phyloP scores from a whole-genome alignment of 1,284 basidiomycete genomes.

The Trichosporon ovoides region DNA sequence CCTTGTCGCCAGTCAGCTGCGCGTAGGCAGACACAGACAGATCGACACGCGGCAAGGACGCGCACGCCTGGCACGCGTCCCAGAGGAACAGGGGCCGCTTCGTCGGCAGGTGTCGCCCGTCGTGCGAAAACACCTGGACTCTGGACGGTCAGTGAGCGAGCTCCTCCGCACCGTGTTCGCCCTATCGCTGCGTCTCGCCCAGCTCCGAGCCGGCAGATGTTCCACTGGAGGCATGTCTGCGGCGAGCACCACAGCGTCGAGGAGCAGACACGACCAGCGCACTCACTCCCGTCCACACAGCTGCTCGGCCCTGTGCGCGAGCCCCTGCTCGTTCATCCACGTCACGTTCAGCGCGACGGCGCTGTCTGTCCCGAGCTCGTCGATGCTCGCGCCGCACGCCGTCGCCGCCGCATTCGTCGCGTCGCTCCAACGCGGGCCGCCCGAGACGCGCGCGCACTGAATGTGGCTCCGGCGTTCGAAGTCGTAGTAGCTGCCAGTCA shows the following conservation, averaged over 20 bases:
- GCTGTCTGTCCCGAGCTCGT: slow-evolving; percentile 9
- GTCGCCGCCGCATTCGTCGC: slow-evolving; percentile 7
- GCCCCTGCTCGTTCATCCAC: slow-evolving; percentile 13
- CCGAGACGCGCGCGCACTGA: slow-evolving; percentile 6
- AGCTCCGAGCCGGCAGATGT: too few species aligned
- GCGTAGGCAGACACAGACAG: slow-evolving; percentile 14
- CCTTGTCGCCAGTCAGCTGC: slow-evolving; percentile 12
- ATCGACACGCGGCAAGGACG: slow-evolving; percentile 13
- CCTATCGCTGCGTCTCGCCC: too few species aligned
- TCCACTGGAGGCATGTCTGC: too few species aligned
- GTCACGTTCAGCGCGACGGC: slow-evolving; percentile 19
- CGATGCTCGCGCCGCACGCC: slow-evolving; percentile 16
- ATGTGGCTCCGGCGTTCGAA: slow-evolving; percentile 4
- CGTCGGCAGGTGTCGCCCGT: neutral
- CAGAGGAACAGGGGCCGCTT: slow-evolving; percentile 16
- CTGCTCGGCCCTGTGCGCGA: slow-evolving; percentile 2
- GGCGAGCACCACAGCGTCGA: too few species aligned
- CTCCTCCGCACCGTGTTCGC: neutral
- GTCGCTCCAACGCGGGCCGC: slow-evolving; percentile 12
- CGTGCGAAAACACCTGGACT: slow-evolving; percentile 9
- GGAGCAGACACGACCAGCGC: too few species aligned
- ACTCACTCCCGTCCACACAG: slow-evolving; percentile 22
- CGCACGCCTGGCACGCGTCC: slow-evolving; percentile 21
- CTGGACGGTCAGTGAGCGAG: slow-evolving; percentile 6
- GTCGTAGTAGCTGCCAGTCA: slow-evolving; percentile 22